Evolutionary conservation across 192 early-diverging fungal genomes (phyloP), one percentile per base, ranked within the genome.

Genomic region (Bifiguratus adelaidae): DNA sequence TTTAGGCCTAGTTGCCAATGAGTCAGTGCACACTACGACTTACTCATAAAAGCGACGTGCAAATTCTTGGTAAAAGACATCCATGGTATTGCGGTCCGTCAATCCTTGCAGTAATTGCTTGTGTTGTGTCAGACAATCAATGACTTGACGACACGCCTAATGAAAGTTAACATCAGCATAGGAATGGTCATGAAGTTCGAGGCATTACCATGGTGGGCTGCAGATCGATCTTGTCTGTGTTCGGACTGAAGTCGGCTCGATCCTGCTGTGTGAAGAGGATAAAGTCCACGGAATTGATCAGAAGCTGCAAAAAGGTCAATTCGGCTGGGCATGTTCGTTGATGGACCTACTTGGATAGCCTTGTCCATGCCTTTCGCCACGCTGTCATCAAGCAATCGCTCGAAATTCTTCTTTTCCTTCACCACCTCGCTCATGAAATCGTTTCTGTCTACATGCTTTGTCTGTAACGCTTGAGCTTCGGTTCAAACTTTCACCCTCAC

Each of bases 331-430:
- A n/a, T n/a, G n/a, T n/a, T n/a, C n/a, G n/a, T n/a, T 11, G 3
- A 23, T 16, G 30, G 11, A 11, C 30, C 32, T 53, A 69, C 63
- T 62, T 83, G 78, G 36, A 98, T 96, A 25, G 85, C 77, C 52
- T 85, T 82, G 71, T 98, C 92, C 80, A 98, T 80, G 7, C 95
- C 95, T 15, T 71, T 62, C 0, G 95, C 95, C 3, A 96, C 91
- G 13, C 77, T 73, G 45, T 98, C 91, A 56, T 98, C 95, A 23
- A 92, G 65, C 21, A 84, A 38, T 3, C 80, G 71, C 63, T 95
- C 92, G 67, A 94, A 83, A 2, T 68, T 58, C 58, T 90, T 88
- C 44, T 95, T 94, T 52, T 98, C 95, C 52, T 93, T 83, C 50
- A 90, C 88, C 49, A 87, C 80, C 13, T 81, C 81, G 50, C 86